Percentiles rank a stretch among this genome's conserved stretches.
Evolutionary conservation across 2,329 filamentous ascomycete genomes (phyloP).

Genomic region (Colletotrichum sp.): DNA sequence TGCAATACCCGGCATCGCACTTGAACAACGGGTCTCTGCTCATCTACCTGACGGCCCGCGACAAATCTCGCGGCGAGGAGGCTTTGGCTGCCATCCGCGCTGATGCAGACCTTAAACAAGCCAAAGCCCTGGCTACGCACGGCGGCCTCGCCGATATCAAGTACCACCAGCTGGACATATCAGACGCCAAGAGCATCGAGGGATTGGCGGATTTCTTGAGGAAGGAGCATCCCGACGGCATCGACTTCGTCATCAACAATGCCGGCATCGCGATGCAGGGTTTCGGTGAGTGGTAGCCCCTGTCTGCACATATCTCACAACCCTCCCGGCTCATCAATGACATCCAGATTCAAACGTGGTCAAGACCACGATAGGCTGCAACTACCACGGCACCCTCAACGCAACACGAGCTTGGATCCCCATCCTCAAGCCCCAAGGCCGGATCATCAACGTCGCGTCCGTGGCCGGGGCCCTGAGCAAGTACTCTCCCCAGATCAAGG

Average conservation of each 20-base stretch:
- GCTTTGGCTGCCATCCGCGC: slow-evolving; percentile 46
- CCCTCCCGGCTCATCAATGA: background rate
- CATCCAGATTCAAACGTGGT: slow-evolving; percentile 41
- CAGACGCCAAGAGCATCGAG: slow-evolving; percentile 45
- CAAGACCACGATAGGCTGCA: slow-evolving; percentile 50
- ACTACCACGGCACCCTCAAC: slow-evolving; percentile 57
- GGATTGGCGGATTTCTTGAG: slow-evolving; percentile 45
- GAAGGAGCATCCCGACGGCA: slow-evolving; percentile 48
- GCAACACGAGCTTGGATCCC: slow-evolving; percentile 49
- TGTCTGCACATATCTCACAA: background rate
- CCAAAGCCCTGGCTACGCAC: slow-evolving; percentile 45
- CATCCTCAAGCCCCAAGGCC: slow-evolving; percentile 45
- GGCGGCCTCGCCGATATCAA: slow-evolving; percentile 49
- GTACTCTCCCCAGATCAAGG: slow-evolving; percentile 46
- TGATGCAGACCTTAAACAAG: slow-evolving; percentile 48
- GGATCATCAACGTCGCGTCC: slow-evolving; percentile 55
- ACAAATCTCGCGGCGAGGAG: slow-evolving; percentile 48
- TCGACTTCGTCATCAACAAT: slow-evolving; percentile 60
- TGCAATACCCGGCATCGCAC: slow-evolving; percentile 55
- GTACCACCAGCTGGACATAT: slow-evolving; percentile 53
- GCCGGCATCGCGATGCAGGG: slow-evolving; percentile 52
- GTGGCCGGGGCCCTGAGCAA: slow-evolving; percentile 47
- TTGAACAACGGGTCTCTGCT: slow-evolving; percentile 50
- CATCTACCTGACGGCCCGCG: slow-evolving; percentile 59
- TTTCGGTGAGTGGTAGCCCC: slow-evolving; percentile 41